These are phyloP conservation scores for Xerocomus spinulosus DNA, from an alignment of 768 basidiomycete species.

Conservation along the genomic window DNA sequence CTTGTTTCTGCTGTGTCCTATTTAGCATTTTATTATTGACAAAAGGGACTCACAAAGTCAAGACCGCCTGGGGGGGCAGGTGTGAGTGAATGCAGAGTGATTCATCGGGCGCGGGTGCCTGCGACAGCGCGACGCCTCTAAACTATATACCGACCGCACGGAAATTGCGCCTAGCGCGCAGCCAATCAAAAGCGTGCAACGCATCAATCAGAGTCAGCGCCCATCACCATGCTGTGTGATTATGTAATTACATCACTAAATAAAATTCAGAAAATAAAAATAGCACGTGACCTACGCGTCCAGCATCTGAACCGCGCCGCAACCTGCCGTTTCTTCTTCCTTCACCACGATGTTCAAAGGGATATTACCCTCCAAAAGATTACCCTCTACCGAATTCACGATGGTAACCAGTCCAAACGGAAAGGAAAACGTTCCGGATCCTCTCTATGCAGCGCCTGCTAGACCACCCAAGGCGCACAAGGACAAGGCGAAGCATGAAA, in stretches of 20 bases:
- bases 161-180: constrained; percentile 22
- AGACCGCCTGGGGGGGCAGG: background rate
- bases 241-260: constrained; percentile 15
- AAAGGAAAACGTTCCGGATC: constrained; percentile 65
- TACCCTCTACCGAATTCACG: constrained; percentile 65
- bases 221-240: constrained; percentile 10
- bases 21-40: constrained; percentile 5
- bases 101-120: background rate
- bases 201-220: constrained; percentile 17
- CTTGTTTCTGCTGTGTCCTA: constrained; percentile 11
- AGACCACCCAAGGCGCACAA: constrained; percentile 26
- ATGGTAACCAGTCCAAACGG: constrained; percentile 57
- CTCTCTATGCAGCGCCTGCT: constrained; percentile 32
- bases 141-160: constrained; percentile 30
- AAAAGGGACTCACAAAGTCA: constrained; percentile 1
- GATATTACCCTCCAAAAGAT: constrained; percentile 66
- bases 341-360: constrained; percentile 66
- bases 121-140: constrained; percentile 1
- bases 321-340: constrained; percentile 1
- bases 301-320: constrained; percentile 28
- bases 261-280: constrained; percentile 24
- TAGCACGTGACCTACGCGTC: constrained; percentile 32
- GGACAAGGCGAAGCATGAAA: constrained; percentile 36
- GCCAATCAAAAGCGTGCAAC: constrained; percentile 17
- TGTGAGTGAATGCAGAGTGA: no score